These are phyloP conservation scores for Cercospora sp. DNA, from an alignment of 2,329 filamentous ascomycete species.

Conservation along the genomic window DNA sequence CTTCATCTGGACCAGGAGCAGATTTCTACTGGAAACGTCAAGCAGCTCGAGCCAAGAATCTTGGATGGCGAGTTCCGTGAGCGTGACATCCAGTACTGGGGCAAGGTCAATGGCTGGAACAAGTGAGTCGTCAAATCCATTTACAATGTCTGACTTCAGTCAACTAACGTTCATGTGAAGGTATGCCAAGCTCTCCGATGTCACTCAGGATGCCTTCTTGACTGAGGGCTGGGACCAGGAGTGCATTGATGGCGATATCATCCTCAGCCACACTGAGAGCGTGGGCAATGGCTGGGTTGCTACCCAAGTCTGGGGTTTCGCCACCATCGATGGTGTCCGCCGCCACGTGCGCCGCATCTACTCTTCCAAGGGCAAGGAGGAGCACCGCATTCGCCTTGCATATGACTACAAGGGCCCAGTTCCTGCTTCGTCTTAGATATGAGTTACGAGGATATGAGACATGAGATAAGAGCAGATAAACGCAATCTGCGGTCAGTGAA, in stretches of 20 bases:
- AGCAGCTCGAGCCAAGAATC: constrained; percentile 59
- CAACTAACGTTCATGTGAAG: constrained; percentile 23
- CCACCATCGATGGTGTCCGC: constrained; percentile 44
- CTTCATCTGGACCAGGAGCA: constrained; percentile 56
- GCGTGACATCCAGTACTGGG: constrained; percentile 79
- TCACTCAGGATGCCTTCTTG: constrained; percentile 49
- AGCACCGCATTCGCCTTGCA: constrained; percentile 44
- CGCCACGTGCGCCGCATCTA: constrained; percentile 42
- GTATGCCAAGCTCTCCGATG: constrained; percentile 42
- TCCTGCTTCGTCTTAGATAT: constrained; percentile 6
- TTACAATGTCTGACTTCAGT: background rate
- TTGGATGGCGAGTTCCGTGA: constrained; percentile 61
- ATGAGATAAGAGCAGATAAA: background rate
- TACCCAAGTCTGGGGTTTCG: constrained; percentile 55
- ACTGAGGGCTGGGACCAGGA: constrained; percentile 62
- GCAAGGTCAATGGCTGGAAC: constrained; percentile 63
- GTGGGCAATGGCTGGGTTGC: constrained; percentile 55
- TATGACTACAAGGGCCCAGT: constrained; percentile 42
- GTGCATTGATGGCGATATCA: constrained; percentile 42
- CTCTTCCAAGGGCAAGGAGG: constrained; percentile 42
- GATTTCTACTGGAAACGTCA: constrained; percentile 68
- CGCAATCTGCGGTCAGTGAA: background rate
- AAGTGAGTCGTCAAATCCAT: constrained; percentile 22
- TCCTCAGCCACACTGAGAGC: constrained; percentile 55
- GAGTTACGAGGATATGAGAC: constrained; percentile 7